Conservation (phyloP, 2,329 filamentous ascomycete genomes). For the Cladosporium sphaerospermum region DNA sequence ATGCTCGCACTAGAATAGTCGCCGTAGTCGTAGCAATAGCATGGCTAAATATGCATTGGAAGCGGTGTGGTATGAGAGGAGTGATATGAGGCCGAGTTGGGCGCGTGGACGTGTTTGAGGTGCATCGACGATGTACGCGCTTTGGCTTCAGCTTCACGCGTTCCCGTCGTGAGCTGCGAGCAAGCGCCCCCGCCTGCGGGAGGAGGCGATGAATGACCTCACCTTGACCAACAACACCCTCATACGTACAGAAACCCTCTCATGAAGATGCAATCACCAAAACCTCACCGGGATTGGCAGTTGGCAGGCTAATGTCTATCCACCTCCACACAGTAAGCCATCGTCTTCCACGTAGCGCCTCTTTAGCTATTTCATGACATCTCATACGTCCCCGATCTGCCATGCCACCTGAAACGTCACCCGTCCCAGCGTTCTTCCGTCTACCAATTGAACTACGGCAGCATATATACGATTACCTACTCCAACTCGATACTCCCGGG, state of each 20-base stretch:
- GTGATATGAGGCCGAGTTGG: background rate
- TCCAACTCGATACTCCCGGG: constrained; percentile 14
- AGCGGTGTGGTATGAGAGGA: background rate
- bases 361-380: too few relatives aligned
- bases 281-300: too few relatives aligned
- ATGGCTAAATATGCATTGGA: constrained; percentile 6
- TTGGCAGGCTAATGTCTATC: too few relatives aligned
- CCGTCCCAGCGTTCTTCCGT: constrained; percentile 18
- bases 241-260: too few relatives aligned
- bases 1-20: background rate
- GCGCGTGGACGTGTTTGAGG: background rate
- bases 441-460: constrained; percentile 37
- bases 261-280: too few relatives aligned
- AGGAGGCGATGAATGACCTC: too few relatives aligned
- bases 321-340: too few relatives aligned
- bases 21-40: constrained; percentile 1
- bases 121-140: background rate
- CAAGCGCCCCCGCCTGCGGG: too few relatives aligned
- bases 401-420: background rate
- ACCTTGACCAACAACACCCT: too few relatives aligned
- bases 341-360: too few relatives aligned
- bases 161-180: background rate
- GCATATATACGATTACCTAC: constrained; percentile 33
- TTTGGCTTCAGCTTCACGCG: background rate
- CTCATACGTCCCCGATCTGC: background rate